Percentiles rank a stretch among this genome's conserved stretches.
These are phyloP conservation scores for Pueraria montana DNA, from an alignment of 306 rosid genomes.

Conservation along the genomic window DNA sequence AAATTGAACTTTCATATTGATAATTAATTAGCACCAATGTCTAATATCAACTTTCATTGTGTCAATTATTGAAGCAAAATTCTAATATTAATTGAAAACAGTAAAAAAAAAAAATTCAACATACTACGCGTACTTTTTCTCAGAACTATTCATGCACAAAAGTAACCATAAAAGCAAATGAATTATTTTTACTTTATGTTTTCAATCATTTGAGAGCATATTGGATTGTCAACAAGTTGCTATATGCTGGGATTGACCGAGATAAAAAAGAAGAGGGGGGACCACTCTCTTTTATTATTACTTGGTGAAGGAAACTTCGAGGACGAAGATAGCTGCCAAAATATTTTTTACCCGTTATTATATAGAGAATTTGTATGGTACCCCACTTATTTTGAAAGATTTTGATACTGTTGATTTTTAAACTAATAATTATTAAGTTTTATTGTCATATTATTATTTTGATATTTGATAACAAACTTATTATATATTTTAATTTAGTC, in stretches of 20 bases:
- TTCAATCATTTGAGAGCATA: slow-evolving; percentile 37
- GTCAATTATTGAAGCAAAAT: neutral
- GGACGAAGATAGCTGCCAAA: slow-evolving; percentile 14
- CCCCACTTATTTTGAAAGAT: too few species aligned
- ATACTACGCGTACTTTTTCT: neutral
- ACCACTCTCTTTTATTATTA: slow-evolving; percentile 24
- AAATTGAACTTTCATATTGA: too few species aligned
- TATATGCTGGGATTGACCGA: neutral
- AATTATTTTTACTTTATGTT: neutral
- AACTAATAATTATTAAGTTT: too few species aligned
- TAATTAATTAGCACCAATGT: neutral
- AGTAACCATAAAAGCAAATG: slow-evolving; percentile 1
- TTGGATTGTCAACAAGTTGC: neutral
- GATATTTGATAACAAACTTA: too few species aligned
- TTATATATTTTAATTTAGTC: too few species aligned
- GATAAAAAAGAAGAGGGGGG: neutral
- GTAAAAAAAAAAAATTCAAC: too few species aligned
- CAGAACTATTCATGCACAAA: neutral
- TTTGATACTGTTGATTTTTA: too few species aligned
- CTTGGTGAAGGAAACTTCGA: neutral
- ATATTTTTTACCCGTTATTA: neutral
- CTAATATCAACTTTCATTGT: neutral
- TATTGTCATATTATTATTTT: too few species aligned
- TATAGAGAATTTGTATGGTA: too few species aligned
- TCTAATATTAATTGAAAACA: neutral